phyloP scores from a whole-genome alignment of 306 rosid species.

The Hippophae tibetana region DNA sequence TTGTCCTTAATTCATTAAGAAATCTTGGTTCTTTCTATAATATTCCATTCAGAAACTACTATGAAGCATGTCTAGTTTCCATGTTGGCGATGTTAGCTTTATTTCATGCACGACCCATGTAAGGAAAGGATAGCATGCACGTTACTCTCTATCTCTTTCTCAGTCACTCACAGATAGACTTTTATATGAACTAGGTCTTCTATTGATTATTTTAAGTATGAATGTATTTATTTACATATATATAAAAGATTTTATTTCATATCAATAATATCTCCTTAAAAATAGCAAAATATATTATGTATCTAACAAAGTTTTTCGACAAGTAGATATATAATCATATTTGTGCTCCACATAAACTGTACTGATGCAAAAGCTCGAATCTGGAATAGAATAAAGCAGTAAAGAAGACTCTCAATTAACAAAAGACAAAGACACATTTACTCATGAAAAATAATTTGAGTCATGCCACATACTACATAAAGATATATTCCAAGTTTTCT shows the following conservation, averaged over 20 bases:
- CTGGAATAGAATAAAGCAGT: constrained; percentile 56
- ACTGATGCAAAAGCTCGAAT: constrained; percentile 45
- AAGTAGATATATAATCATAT: background rate
- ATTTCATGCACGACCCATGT: constrained; percentile 67
- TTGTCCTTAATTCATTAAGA: constrained; percentile 47
- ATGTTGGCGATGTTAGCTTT: constrained; percentile 33
- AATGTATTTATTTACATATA: no score
- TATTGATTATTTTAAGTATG: no score
- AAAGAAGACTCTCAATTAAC: constrained; percentile 40
- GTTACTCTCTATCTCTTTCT: constrained; percentile 45
- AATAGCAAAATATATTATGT: no score
- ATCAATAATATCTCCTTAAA: no score
- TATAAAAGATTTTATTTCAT: no score
- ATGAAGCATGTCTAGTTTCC: constrained; percentile 40
- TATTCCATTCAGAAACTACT: constrained; percentile 52
- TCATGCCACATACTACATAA: constrained; percentile 19
- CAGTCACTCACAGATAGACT: constrained; percentile 8
- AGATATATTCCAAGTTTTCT: constrained; percentile 18
- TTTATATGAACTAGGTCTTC: no score
- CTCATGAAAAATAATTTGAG: constrained; percentile 10
- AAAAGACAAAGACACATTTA: constrained; percentile 11
- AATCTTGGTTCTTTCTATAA: constrained; percentile 24
- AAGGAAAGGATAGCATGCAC: constrained; percentile 51
- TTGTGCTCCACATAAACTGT: constrained; percentile 14
- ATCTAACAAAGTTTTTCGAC: no score